A percentile compares a stretch with the other conserved stretches of the same genome.
These are phyloP conservation scores for Penicillium sp. DNA, from an alignment of 2,329 filamentous ascomycete species.

Conservation along the genomic window DNA sequence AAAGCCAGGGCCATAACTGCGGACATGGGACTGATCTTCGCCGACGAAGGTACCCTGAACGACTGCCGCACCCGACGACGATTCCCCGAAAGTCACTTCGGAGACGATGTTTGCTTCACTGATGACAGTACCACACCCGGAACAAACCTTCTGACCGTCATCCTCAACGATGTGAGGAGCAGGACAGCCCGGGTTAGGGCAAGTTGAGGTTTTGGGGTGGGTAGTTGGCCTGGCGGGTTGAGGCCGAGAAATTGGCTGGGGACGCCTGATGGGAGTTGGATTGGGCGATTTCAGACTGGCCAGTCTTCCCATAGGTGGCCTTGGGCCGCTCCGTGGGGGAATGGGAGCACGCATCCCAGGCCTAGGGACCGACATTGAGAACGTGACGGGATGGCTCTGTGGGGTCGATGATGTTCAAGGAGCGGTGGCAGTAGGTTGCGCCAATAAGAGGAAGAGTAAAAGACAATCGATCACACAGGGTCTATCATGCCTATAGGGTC, in stretches of 20 bases:
- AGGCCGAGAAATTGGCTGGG: constrained; percentile 25
- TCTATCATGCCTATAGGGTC: too few relatives aligned
- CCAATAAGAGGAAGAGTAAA: too few relatives aligned
- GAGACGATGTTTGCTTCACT: constrained; percentile 82
- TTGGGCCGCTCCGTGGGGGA: constrained; percentile 20
- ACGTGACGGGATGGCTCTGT: too few relatives aligned
- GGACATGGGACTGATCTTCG: constrained; percentile 72
- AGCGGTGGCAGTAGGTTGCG: too few relatives aligned
- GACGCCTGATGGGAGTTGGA: constrained; percentile 33
- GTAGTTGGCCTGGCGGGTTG: constrained; percentile 28
- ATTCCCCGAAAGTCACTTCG: constrained; percentile 86
- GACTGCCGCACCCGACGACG: constrained; percentile 71
- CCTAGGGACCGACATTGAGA: constrained; percentile 29
- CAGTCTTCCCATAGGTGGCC: constrained; percentile 31
- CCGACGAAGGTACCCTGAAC: constrained; percentile 84
- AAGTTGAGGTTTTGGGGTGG: constrained; percentile 34
- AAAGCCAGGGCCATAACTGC: constrained; percentile 46
- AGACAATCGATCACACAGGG: too few relatives aligned
- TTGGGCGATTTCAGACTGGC: constrained; percentile 34
- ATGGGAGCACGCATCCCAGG: constrained; percentile 29
- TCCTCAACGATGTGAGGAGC: constrained; percentile 40
- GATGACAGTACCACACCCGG: constrained; percentile 73
- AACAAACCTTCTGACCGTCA: constrained; percentile 54
- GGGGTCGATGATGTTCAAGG: too few relatives aligned
- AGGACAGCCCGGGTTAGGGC: constrained; percentile 40